A percentile compares a stretch with the other conserved stretches of the same genome.
Evolutionary conservation across 2,329 filamentous ascomycete genomes (phyloP).

Genomic region (Teratosphaeria epicoccoides): DNA sequence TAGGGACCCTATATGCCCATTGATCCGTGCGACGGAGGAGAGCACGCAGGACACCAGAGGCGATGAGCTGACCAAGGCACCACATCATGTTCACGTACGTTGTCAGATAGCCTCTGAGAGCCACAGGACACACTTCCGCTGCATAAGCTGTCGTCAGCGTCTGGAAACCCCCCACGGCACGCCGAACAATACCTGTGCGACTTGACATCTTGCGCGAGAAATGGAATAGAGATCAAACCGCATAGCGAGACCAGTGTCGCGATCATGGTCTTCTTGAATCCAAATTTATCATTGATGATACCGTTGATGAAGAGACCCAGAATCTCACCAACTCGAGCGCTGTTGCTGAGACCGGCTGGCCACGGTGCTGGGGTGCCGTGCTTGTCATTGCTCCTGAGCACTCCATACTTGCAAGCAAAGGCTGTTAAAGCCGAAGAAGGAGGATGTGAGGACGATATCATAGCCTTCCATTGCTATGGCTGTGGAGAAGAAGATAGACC

Average conservation of each 20-base stretch:
- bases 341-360: constrained; percentile 15
- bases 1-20: constrained; percentile 21
- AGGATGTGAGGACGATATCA: constrained; percentile 27
- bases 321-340: constrained; percentile 49
- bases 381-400: constrained; percentile 31
- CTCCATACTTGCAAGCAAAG: constrained; percentile 31
- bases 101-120: constrained; percentile 20
- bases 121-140: constrained; percentile 28
- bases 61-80: constrained; percentile 26
- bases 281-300: constrained; percentile 46
- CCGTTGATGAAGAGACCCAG: constrained; percentile 58
- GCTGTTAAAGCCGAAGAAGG: constrained; percentile 26
- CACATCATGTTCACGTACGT: constrained; percentile 33
- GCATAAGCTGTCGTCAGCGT: constrained; percentile 29
- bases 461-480: constrained; percentile 34
- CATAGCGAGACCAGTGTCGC: constrained; percentile 35
- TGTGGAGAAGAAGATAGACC: constrained; percentile 18
- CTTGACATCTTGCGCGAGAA: constrained; percentile 29
- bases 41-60: background rate
- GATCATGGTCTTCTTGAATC: constrained; percentile 45
- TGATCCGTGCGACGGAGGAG: background rate
- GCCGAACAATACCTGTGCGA: constrained; percentile 34
- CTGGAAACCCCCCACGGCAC: constrained; percentile 25
- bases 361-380: constrained; percentile 40
- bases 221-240: constrained; percentile 34